Conservation (phyloP, 2,329 filamentous ascomycete species). For the Dactylonectria estremocensis region DNA sequence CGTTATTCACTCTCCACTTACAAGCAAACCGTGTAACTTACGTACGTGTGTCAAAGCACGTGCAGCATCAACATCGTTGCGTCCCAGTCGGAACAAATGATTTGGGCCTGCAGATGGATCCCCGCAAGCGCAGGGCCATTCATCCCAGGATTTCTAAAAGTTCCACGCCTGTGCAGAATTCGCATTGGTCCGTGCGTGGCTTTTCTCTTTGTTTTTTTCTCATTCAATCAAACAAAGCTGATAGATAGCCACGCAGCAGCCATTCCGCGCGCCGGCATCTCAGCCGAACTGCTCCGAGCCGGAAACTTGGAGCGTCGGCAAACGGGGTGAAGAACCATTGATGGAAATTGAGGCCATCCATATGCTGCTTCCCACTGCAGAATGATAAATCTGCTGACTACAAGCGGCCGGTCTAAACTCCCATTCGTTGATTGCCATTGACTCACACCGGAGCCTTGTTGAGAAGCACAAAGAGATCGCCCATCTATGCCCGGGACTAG, state of each 20-base stretch:
- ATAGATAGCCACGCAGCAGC: not conserved
- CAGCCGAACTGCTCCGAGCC: no score
- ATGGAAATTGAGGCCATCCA: not conserved
- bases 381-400: not conserved
- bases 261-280: no score
- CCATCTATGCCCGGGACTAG: not conserved
- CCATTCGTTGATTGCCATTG: not conserved
- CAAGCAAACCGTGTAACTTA: not conserved
- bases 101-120: conserved; percentile 14
- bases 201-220: not conserved
- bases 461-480: not conserved
- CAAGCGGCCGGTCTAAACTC: not conserved
- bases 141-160: not conserved
- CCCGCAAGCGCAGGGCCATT: conserved; percentile 12
- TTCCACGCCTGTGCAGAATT: not conserved
- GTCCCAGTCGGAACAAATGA: conserved; percentile 12
- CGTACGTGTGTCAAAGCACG: not conserved
- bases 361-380: not conserved
- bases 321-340: not conserved
- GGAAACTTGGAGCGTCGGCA: not conserved
- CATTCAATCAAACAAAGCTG: no score
- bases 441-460: not conserved
- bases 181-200: not conserved
- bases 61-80: not conserved
- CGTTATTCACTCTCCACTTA: not conserved